These are phyloP conservation scores for Tulasnella calospora DNA, from an alignment of 768 basidiomycete genomes.

Conservation along the genomic window DNA sequence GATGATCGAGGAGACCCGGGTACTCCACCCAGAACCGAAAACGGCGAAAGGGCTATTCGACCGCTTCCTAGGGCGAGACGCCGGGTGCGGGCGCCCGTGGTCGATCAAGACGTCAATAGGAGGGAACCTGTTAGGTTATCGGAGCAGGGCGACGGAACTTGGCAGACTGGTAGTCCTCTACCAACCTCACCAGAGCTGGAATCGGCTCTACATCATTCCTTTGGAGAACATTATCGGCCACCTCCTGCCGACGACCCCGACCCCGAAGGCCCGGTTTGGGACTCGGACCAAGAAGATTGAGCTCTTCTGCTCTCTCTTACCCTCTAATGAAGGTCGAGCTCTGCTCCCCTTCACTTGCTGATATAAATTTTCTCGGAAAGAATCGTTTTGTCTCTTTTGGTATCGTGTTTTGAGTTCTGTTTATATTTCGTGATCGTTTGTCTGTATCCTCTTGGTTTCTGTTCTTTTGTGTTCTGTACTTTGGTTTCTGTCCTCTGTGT, in stretches of 20 bases:
- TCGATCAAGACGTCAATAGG: neutral
- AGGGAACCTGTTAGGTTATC: neutral
- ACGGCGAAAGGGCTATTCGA: neutral
- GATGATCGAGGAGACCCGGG: neutral
- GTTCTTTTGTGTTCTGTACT: no score
- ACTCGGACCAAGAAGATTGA: neutral
- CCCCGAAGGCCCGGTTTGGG: neutral
- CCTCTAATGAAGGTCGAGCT: neutral
- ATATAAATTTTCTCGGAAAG: neutral
- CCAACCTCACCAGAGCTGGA: neutral
- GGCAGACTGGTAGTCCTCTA: neutral
- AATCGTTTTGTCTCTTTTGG: no score
- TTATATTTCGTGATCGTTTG: neutral
- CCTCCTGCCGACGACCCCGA: neutral
- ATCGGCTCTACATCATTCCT: neutral
- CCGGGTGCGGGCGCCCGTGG: neutral
- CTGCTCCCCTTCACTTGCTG: neutral
- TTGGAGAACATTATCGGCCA: neutral
- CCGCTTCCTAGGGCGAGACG: neutral
- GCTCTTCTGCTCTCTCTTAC: neutral
- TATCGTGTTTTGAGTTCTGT: neutral
- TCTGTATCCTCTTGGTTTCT: no score
- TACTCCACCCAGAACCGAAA: neutral
- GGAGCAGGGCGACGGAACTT: neutral
- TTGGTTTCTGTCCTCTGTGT: no score